Evolutionary conservation across 2,329 filamentous ascomycete species (phyloP).

Genomic region (Cadophora sp.): DNA sequence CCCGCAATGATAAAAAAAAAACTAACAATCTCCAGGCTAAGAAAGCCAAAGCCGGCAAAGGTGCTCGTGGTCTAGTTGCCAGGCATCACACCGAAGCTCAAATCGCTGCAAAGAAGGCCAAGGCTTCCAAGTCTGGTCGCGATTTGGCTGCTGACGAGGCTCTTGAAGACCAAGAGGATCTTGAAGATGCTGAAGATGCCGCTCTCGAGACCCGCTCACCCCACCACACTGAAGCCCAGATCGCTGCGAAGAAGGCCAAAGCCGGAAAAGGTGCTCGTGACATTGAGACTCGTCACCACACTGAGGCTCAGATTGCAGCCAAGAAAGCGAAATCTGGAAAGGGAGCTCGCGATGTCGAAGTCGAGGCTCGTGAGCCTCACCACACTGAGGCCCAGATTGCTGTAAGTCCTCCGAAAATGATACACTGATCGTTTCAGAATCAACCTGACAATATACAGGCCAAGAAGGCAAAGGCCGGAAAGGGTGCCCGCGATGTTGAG

Average conservation of each 20-base stretch:
- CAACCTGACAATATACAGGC: background rate
- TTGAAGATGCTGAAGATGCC: slow-evolving; percentile 13
- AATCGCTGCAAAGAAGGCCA: slow-evolving; percentile 36
- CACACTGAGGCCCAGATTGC: background rate
- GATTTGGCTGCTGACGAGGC: slow-evolving; percentile 23
- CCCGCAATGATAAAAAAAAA: background rate
- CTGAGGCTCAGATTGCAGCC: slow-evolving; percentile 25
- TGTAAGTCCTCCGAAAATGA: too few relatives aligned
- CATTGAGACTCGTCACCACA: slow-evolving; percentile 33
- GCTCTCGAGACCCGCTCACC: slow-evolving; percentile 26
- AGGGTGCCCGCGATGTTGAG: background rate
- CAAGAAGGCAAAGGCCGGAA: slow-evolving; percentile 30
- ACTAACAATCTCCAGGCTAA: background rate
- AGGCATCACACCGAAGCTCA: slow-evolving; percentile 36
- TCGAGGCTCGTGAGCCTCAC: slow-evolving; percentile 15
- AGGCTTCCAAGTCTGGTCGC: slow-evolving; percentile 21
- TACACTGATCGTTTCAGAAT: too few relatives aligned
- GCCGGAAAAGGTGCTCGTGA: slow-evolving; percentile 17
- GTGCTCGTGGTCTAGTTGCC: background rate
- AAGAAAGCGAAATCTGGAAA: slow-evolving; percentile 10
- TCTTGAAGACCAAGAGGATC: background rate
- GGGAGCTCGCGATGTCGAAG: slow-evolving; percentile 15
- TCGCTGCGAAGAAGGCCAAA: slow-evolving; percentile 25
- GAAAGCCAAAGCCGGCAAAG: background rate
- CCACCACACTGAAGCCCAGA: slow-evolving; percentile 38